Base-by-base conservation (phyloP, 2,329 filamentous ascomycete genomes). In the Pseudogymnoascus sp. region DNA sequence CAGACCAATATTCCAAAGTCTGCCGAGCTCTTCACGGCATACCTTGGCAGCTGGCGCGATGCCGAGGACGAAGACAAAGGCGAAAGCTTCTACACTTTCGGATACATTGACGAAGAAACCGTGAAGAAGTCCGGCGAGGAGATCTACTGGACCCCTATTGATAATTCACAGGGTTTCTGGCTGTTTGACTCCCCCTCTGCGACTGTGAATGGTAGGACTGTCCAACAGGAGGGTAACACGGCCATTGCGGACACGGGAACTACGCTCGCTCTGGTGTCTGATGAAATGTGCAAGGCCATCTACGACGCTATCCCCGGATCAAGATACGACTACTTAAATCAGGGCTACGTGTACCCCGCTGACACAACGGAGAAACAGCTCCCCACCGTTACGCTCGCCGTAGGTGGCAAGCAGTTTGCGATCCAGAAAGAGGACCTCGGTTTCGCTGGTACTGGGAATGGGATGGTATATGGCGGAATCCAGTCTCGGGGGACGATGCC, bases 211-310 rank as follows among this genome's bases (percentile, higher is more conserved):
- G 85, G 83, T 63, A 77, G 82, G 65, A 77, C 75, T 1, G 73
- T 86, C 29, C 59, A 74, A 1, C 78, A 81, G 9, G 71, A 75
- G 2, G 79, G 78, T 59, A 90, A 90, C 74, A 85, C 77, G 31
- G 86, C 88, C 56, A 89, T 91, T 67, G 84, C 83, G 35, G 88
- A 91, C 72, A 91, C 88, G 0, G 88, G 87, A 63, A 90, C 88
- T 31, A 88, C 87, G 0, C 80, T 91, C 60, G 83, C 83, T 1
- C 78, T 91, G 33, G 78, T 90, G 56, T 81, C 82, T 42, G 88
- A 91, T 70, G 71, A 75, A 1, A 79, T 83, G 11, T 86, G 83
- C 70, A 75, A 85, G 64, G 81, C 81, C 2, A 79, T 91, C 66
- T 91, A 91, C 73, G 77, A 76, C 60, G 77, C 81, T 33, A 89